phyloP scores from a whole-genome alignment of 176 grass and related monocot genomes.

The Thinopyrum elongatum region DNA sequence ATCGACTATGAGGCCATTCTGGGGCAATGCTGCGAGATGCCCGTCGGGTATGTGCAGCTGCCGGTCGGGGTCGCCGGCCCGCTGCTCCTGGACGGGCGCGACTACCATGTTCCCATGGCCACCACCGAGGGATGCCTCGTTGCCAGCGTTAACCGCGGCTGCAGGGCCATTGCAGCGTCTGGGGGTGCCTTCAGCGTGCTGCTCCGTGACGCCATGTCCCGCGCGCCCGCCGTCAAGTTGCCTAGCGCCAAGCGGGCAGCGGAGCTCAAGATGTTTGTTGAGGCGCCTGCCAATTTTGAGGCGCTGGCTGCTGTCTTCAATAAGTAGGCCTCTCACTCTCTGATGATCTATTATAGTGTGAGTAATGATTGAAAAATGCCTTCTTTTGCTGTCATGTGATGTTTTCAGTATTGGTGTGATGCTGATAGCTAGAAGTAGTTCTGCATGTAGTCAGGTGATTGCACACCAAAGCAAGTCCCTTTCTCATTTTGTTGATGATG shows the following conservation, averaged over 20 bases:
- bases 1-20: slow-evolving; percentile 65
- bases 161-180: slow-evolving; percentile 52
- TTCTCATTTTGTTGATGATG: slow-evolving; percentile 12
- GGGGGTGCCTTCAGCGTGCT: slow-evolving; percentile 54
- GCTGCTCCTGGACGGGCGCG: slow-evolving; percentile 50
- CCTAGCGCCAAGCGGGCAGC: slow-evolving; percentile 46
- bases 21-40: slow-evolving; percentile 75
- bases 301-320: slow-evolving; percentile 54
- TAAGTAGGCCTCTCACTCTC: slow-evolving; percentile 40
- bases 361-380: neutral
- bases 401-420: slow-evolving; percentile 19
- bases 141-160: slow-evolving; percentile 71
- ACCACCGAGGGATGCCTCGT: slow-evolving; percentile 82
- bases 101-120: slow-evolving; percentile 67
- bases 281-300: slow-evolving; percentile 53
- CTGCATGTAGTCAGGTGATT: slow-evolving; percentile 24
- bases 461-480: slow-evolving; percentile 23
- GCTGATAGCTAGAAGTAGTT: slow-evolving; percentile 2
- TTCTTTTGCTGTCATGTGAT: slow-evolving; percentile 10
- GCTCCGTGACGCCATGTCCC: slow-evolving; percentile 58
- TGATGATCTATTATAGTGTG: neutral
- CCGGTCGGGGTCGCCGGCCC: slow-evolving; percentile 68
- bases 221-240: slow-evolving; percentile 58
- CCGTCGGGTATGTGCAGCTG: slow-evolving; percentile 64
- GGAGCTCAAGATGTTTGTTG: slow-evolving; percentile 58